Evolutionary conservation across 2,329 filamentous ascomycete species (phyloP).

Genomic region (Leptographium wingfieldii): DNA sequence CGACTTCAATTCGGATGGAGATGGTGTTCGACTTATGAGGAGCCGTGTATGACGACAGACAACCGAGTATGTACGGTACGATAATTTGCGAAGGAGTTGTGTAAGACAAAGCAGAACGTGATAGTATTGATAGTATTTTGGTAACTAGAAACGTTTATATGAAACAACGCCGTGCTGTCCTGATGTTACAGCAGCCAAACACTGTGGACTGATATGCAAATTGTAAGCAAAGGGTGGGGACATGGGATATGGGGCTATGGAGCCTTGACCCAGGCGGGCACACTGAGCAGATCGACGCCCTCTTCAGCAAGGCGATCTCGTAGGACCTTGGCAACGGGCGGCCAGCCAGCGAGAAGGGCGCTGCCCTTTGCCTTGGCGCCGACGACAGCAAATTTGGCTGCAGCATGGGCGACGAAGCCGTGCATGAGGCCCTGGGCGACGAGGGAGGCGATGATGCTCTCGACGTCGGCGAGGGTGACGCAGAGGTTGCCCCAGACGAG

Average conservation of each 20-base stretch:
- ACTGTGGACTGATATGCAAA: neutral
- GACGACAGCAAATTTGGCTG: slow-evolving; percentile 67
- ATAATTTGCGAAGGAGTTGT: neutral
- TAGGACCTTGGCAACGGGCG: slow-evolving; percentile 58
- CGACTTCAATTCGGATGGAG: neutral
- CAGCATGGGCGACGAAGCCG: slow-evolving; percentile 71
- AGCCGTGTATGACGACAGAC: neutral
- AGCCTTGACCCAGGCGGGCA: slow-evolving; percentile 21
- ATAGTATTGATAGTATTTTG: too few relatives aligned
- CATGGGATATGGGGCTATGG: neutral
- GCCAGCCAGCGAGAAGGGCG: slow-evolving; percentile 61
- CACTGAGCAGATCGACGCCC: slow-evolving; percentile 36
- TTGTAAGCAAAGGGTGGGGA: too few relatives aligned
- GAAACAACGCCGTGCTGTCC: neutral
- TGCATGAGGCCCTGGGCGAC: slow-evolving; percentile 70
- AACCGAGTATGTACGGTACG: neutral
- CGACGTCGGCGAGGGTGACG: slow-evolving; percentile 53
- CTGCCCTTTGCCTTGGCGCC: slow-evolving; percentile 57
- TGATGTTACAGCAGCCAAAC: neutral
- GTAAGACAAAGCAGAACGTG: neutral
- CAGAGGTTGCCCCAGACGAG: slow-evolving; percentile 50
- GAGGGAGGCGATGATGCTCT: slow-evolving; percentile 63
- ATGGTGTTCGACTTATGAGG: neutral
- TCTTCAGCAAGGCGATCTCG: slow-evolving; percentile 45
- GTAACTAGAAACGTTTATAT: too few relatives aligned